phyloP scores from a whole-genome alignment of 352 stramenopile species.

The Saprolegnia diclina region DNA sequence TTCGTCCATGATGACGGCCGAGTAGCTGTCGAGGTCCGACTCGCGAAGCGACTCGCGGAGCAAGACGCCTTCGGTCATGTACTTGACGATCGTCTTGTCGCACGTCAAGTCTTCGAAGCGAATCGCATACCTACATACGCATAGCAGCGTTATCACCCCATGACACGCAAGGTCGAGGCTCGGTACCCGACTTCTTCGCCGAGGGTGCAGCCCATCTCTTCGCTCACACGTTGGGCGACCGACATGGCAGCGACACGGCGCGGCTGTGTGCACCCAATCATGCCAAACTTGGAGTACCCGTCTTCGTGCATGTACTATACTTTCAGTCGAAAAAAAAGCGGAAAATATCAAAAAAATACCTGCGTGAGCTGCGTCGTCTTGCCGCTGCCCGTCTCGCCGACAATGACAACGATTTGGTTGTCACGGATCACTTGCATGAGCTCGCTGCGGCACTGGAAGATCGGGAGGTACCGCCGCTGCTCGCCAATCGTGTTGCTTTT shows the following conservation, averaged over 20 bases:
- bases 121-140: slow-evolving; percentile 82
- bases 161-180: slow-evolving; percentile 28
- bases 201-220: slow-evolving; percentile 94
- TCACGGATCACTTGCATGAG: slow-evolving; percentile 96
- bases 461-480: slow-evolving; percentile 95
- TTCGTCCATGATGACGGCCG: slow-evolving; percentile 92
- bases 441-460: slow-evolving; percentile 93
- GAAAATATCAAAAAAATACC: slow-evolving; percentile 18
- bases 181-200: slow-evolving; percentile 86
- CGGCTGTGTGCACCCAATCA: slow-evolving; percentile 97
- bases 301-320: slow-evolving; percentile 91
- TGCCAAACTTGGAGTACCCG: slow-evolving; percentile 82
- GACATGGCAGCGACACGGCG: slow-evolving; percentile 98
- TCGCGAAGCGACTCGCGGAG: slow-evolving; percentile 92
- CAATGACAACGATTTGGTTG: slow-evolving; percentile 98
- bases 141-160: slow-evolving; percentile 33
- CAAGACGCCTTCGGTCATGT: slow-evolving; percentile 91
- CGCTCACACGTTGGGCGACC: slow-evolving; percentile 96
- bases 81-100: slow-evolving; percentile 97
- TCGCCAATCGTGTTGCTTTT: slow-evolving; percentile 94
- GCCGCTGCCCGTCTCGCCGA: slow-evolving; percentile 95
- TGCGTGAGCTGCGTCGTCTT: slow-evolving; percentile 99
- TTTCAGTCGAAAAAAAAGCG: slow-evolving; percentile 1
- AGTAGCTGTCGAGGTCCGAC: slow-evolving; percentile 81
- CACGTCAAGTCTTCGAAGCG: slow-evolving; percentile 92